A percentile compares a stretch with the other conserved stretches of the same genome.
phyloP scores from a whole-genome alignment of 352 stramenopile species.

The Phytophthora constricta region DNA sequence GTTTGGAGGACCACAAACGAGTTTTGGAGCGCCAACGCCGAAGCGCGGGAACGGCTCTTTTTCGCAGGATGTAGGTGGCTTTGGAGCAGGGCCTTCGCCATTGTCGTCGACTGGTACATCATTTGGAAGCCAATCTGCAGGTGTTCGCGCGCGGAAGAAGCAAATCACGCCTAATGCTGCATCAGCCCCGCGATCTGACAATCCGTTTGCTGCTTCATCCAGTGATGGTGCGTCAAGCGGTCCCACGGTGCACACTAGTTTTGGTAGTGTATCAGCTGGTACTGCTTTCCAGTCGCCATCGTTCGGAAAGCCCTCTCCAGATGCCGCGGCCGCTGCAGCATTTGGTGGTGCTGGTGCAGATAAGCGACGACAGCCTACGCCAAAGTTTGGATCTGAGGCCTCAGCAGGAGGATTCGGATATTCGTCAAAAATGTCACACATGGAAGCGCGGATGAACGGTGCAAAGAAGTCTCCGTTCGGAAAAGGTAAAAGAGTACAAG shows the following conservation, averaged over 20 bases:
- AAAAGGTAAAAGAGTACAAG: slow-evolving; percentile 31
- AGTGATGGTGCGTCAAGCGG: slow-evolving; percentile 3
- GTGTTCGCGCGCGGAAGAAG: slow-evolving; percentile 35
- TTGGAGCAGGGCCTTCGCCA: slow-evolving; percentile 21
- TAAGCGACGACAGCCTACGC: slow-evolving; percentile 27
- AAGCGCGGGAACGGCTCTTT: slow-evolving; percentile 28
- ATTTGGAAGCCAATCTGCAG: slow-evolving; percentile 39
- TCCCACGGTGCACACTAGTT: slow-evolving; percentile 27
- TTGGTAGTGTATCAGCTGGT: slow-evolving; percentile 23
- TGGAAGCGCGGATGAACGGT: slow-evolving; percentile 44
- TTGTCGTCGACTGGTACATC: slow-evolving; percentile 26
- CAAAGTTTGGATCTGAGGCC: slow-evolving; percentile 23
- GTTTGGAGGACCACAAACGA: slow-evolving; percentile 23
- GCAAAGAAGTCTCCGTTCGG: slow-evolving; percentile 33
- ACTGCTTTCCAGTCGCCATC: slow-evolving; percentile 18
- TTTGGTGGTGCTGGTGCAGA: slow-evolving; percentile 27
- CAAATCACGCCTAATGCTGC: slow-evolving; percentile 21
- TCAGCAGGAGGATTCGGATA: slow-evolving; percentile 24
- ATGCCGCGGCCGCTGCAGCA: slow-evolving; percentile 9
- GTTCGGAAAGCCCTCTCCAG: slow-evolving; percentile 26
- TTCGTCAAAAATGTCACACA: slow-evolving; percentile 20
- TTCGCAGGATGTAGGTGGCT: slow-evolving; percentile 20
- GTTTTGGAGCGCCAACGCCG: slow-evolving; percentile 16
- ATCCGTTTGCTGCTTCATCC: slow-evolving; percentile 30
- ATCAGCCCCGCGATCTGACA: slow-evolving; percentile 17